These are phyloP conservation scores for Rhodotorula kratochvilovae DNA, from an alignment of 768 basidiomycete species.

Conservation along the genomic window DNA sequence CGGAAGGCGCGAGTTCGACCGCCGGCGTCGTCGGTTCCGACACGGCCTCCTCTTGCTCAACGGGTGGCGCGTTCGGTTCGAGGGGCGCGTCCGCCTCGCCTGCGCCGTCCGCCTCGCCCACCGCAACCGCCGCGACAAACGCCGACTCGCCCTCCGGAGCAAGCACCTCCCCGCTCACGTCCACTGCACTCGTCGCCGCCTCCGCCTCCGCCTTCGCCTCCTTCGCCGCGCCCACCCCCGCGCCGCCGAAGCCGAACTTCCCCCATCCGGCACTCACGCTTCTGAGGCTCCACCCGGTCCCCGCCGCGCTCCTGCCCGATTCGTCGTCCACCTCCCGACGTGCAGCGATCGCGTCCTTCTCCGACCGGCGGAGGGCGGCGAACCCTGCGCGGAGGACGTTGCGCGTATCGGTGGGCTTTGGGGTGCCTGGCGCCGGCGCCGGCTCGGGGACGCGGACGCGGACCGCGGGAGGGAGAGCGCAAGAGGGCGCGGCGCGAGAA, in stretches of 20 bases:
- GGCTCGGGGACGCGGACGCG: background rate
- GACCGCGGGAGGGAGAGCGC: background rate
- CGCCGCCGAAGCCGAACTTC: background rate
- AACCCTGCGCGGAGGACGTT: background rate
- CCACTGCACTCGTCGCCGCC: too few species aligned
- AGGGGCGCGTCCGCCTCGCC: too few species aligned
- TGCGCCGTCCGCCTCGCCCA: background rate
- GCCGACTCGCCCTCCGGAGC: too few species aligned
- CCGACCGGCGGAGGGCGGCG: background rate
- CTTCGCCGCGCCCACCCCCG: background rate
- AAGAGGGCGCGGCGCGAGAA: background rate
- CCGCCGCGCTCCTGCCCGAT: background rate
- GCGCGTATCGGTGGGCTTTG: background rate
- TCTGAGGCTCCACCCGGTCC: background rate
- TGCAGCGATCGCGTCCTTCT: background rate
- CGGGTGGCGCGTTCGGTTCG: too few species aligned
- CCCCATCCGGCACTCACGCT: constrained; percentile 3
- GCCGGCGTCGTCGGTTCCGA: background rate
- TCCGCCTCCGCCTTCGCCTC: background rate
- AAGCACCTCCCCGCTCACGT: too few species aligned
- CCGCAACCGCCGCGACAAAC: too few species aligned
- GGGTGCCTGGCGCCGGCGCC: too few species aligned
- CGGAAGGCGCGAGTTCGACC: constrained; percentile 1
- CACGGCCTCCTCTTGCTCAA: too few species aligned
- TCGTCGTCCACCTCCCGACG: background rate